A percentile compares a stretch with the other conserved stretches of the same genome.
Evolutionary conservation across 2,329 filamentous ascomycete species (phyloP).

Genomic region (Apiospora koreana): DNA sequence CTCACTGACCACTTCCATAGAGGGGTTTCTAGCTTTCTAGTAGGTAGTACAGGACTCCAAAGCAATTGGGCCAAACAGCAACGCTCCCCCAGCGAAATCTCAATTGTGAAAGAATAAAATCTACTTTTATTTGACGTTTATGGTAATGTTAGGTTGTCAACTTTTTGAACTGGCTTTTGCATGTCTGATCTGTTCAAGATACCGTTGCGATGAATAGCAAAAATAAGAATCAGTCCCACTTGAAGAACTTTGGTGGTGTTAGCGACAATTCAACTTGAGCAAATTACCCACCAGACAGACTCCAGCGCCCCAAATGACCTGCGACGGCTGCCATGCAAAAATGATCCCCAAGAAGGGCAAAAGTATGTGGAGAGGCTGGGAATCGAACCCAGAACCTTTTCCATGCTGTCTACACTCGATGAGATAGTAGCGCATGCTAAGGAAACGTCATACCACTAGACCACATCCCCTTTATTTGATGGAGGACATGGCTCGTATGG

Average conservation of each 20-base stretch:
- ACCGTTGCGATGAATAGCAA: neutral
- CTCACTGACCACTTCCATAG: no score
- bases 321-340: no score
- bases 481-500: neutral
- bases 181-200: neutral
- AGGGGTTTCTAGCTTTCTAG: no score
- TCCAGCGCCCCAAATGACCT: no score
- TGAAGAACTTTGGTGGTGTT: neutral
- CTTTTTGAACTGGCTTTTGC: neutral
- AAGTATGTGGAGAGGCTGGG: slow-evolving; percentile 18
- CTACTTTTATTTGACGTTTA: no score
- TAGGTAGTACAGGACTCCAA: no score
- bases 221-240: neutral
- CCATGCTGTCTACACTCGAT: slow-evolving; percentile 8
- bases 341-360: neutral
- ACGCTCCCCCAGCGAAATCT: no score
- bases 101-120: no score
- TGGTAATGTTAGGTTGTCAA: no score
- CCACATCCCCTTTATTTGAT: slow-evolving; percentile 1
- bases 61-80: no score
- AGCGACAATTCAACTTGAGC: neutral
- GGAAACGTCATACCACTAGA: slow-evolving; percentile 19
- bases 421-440: slow-evolving; percentile 13
- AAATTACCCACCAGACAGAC: no score
- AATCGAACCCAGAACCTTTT: slow-evolving; percentile 20